Evolutionary conservation across 768 basidiomycete species (phyloP).

Genomic region (Panaeolus cyanescens): DNA sequence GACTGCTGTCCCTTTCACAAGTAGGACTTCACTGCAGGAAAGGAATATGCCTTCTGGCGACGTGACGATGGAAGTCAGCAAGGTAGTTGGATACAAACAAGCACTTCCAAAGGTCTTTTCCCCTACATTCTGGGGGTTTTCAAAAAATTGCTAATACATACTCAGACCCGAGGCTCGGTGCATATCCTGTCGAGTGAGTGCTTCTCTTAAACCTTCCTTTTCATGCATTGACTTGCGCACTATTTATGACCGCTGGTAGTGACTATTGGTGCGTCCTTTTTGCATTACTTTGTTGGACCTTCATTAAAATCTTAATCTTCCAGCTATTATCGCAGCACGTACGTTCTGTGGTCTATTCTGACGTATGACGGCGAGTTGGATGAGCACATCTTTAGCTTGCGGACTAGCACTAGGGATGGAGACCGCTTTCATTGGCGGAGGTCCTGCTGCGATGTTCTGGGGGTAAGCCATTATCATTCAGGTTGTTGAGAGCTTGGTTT

Average conservation of each 20-base stretch:
- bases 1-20: neutral
- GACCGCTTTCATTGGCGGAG: slow-evolving; percentile 55
- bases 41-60: neutral
- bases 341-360: slow-evolving; percentile 23
- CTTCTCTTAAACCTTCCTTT: neutral
- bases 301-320: neutral
- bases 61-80: slow-evolving; percentile 31
- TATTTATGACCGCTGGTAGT: too few relatives aligned
- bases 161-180: slow-evolving; percentile 50
- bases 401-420: slow-evolving; percentile 58
- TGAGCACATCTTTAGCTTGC: slow-evolving; percentile 39
- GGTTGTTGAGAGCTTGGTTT: neutral
- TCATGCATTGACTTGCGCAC: neutral
- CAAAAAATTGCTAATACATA: neutral
- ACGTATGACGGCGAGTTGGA: neutral
- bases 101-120: slow-evolving; percentile 49
- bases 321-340: slow-evolving; percentile 68
- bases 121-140: slow-evolving; percentile 1
- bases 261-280: slow-evolving; percentile 16
- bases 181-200: slow-evolving; percentile 57
- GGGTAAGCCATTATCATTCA: slow-evolving; percentile 34
- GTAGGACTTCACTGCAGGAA: neutral
- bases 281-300: neutral
- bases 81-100: slow-evolving; percentile 57
- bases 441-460: slow-evolving; percentile 59